phyloP scores from a whole-genome alignment of 2,329 filamentous ascomycete species.

The Epichloe hybrida region DNA sequence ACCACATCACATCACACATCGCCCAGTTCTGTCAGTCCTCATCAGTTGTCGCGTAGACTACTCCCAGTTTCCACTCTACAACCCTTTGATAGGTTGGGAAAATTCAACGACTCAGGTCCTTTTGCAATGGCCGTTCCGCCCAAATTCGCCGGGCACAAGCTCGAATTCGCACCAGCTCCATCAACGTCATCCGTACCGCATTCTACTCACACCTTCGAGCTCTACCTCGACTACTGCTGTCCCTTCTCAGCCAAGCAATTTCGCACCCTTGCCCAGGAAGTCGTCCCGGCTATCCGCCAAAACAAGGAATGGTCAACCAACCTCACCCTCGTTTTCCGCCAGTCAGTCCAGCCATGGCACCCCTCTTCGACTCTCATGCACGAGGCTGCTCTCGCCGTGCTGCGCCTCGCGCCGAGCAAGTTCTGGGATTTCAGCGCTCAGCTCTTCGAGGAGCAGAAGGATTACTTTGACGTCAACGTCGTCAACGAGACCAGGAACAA shows the following conservation, averaged over 20 bases:
- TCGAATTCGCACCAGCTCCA: slow-evolving; percentile 32
- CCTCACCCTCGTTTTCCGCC: slow-evolving; percentile 71
- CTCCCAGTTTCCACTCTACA: no score
- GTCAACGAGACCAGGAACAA: slow-evolving; percentile 74
- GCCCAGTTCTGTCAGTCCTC: no score
- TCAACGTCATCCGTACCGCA: slow-evolving; percentile 24
- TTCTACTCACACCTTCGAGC: slow-evolving; percentile 45
- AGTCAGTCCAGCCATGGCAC: slow-evolving; percentile 92
- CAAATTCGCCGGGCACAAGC: slow-evolving; percentile 61
- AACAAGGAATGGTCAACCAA: slow-evolving; percentile 42
- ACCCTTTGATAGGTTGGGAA: no score
- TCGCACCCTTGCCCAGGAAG: slow-evolving; percentile 54
- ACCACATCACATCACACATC: no score
- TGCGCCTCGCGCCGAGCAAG: slow-evolving; percentile 51
- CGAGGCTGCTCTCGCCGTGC: slow-evolving; percentile 74
- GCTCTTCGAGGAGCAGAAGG: slow-evolving; percentile 50
- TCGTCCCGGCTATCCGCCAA: slow-evolving; percentile 50
- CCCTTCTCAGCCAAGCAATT: slow-evolving; percentile 59
- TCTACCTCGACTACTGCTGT: slow-evolving; percentile 83
- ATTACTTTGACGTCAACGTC: slow-evolving; percentile 74
- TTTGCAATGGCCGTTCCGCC: slow-evolving; percentile 62
- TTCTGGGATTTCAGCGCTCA: slow-evolving; percentile 70
- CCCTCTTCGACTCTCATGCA: slow-evolving; percentile 69
- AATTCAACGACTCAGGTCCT: no score
- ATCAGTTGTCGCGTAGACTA: no score